These are phyloP conservation scores for Yarrowia divulgata DNA, from an alignment of 805 yeast species.

Conservation along the genomic window DNA sequence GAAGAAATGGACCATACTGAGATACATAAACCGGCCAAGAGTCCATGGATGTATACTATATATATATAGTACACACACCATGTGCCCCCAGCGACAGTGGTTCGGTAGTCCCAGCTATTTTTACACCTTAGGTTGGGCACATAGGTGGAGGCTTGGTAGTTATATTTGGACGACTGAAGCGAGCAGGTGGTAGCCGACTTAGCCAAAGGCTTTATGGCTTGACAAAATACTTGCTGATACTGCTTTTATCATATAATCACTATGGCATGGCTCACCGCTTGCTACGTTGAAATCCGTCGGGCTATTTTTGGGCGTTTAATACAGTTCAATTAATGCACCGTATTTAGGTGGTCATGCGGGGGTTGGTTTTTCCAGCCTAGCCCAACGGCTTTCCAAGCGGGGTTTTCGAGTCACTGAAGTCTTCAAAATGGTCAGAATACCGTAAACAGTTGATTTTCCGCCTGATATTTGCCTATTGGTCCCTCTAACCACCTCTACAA, in stretches of 20 bases:
- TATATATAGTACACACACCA: neutral
- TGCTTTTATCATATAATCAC: neutral
- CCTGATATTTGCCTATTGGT: neutral
- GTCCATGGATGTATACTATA: neutral
- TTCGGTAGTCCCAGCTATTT: conserved; percentile 12
- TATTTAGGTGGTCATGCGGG: conserved; percentile 9
- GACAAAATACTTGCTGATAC: neutral
- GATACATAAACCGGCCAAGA: neutral
- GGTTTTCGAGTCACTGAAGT: neutral
- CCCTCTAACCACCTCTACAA: neutral
- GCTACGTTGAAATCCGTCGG: neutral
- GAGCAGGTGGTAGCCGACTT: neutral
- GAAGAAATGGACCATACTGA: neutral
- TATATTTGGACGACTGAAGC: neutral
- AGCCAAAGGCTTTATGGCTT: neutral
- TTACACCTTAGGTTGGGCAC: conserved; percentile 5
- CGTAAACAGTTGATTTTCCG: neutral
- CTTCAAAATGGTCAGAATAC: neutral
- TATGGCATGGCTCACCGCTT: neutral
- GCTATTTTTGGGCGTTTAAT: conserved; percentile 12
- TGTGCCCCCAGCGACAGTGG: neutral
- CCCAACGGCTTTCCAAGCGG: neutral
- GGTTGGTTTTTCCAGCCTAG: neutral
- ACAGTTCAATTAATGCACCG: conserved; percentile 30
- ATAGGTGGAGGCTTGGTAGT: neutral